Conservation (phyloP, 345 rosid genomes). For the Syzygium aromaticum region DNA sequence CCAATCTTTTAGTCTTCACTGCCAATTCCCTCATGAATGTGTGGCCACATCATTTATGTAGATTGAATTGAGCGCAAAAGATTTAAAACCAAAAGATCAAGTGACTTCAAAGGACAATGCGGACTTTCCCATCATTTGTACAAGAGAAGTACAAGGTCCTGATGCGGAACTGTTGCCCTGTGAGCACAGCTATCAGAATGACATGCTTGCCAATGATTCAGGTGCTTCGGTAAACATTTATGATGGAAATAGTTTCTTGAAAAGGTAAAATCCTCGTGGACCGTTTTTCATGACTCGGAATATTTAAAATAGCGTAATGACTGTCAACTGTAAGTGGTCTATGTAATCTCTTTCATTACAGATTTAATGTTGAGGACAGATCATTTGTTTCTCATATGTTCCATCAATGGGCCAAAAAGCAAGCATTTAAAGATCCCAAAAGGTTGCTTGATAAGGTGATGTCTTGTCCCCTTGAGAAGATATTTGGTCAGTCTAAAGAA, state of each 20-base stretch:
- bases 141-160: slow-evolving; percentile 19
- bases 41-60: slow-evolving; percentile 7
- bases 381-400: slow-evolving; percentile 79
- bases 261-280: slow-evolving; percentile 40
- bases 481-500: neutral
- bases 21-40: neutral
- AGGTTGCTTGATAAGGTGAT: slow-evolving; percentile 78
- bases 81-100: slow-evolving; percentile 27
- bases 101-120: slow-evolving; percentile 20
- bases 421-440: slow-evolving; percentile 79
- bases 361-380: slow-evolving; percentile 76
- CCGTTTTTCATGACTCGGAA: neutral
- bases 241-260: slow-evolving; percentile 57
- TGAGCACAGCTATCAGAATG: slow-evolving; percentile 16
- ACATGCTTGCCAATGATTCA: slow-evolving; percentile 31
- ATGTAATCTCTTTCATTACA: slow-evolving; percentile 10
- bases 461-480: neutral
- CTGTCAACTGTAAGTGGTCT: neutral
- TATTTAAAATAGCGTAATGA: neutral
- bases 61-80: slow-evolving; percentile 42
- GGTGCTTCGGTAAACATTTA: slow-evolving; percentile 21
- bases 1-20: neutral
- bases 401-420: slow-evolving; percentile 91
- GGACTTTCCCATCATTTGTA: neutral
- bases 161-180: slow-evolving; percentile 11